Conservation (phyloP, 768 basidiomycete genomes). For the Boletus pseudopeckii region DNA sequence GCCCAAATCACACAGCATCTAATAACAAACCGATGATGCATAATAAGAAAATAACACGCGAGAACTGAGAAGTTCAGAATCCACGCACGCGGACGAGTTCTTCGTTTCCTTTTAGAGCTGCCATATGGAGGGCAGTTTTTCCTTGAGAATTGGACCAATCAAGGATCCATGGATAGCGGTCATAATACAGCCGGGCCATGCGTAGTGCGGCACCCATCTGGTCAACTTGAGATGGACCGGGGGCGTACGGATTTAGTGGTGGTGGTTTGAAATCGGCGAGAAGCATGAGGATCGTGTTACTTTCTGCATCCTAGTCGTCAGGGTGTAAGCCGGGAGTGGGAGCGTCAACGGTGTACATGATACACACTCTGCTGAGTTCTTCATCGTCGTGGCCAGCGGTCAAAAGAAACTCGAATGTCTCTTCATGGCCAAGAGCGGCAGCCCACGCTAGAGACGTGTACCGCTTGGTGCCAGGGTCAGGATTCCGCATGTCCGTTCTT, state of each 20-base stretch:
- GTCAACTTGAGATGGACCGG: constrained; percentile 52
- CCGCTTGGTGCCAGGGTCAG: constrained; percentile 69
- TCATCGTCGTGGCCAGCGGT: constrained; percentile 88
- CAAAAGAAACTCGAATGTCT: constrained; percentile 90
- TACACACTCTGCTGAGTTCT: constrained; percentile 81
- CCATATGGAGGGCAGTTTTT: constrained; percentile 87
- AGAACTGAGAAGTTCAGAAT: constrained; percentile 8
- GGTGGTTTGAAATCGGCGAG: constrained; percentile 78
- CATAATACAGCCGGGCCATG: constrained; percentile 85
- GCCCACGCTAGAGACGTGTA: constrained; percentile 93
- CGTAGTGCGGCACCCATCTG: constrained; percentile 69
- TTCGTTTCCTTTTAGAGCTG: constrained; percentile 85
- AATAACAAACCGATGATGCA: constrained; percentile 7
- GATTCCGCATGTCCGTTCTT: constrained; percentile 86
- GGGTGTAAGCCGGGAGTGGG: constrained; percentile 16
- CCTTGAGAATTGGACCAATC: constrained; percentile 93
- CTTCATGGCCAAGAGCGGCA: constrained; percentile 82
- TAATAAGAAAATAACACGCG: constrained; percentile 15
- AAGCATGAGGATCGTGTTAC: constrained; percentile 90
- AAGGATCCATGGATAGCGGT: constrained; percentile 80
- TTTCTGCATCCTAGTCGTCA: constrained; percentile 72
- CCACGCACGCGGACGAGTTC: constrained; percentile 76
- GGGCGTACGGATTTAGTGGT: constrained; percentile 42
- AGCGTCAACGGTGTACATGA: constrained; percentile 3
- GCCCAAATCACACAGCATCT: constrained; percentile 90